phyloP scores from a whole-genome alignment of 2,329 filamentous ascomycete species.

The Colletotrichum kahawae region DNA sequence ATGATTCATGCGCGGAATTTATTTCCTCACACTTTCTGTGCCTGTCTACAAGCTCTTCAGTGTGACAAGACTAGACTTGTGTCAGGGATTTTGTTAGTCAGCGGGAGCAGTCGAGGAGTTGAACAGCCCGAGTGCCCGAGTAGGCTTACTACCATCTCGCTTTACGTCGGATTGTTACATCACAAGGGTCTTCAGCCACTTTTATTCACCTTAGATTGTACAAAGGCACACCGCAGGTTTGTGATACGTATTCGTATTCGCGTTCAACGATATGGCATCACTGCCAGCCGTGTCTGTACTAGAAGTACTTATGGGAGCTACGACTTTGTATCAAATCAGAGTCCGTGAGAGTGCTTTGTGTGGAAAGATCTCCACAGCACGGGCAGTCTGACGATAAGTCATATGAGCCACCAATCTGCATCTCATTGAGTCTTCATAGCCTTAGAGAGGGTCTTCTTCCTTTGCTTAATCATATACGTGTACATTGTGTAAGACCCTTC shows the following conservation, averaged over 20 bases:
- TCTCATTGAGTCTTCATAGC: neutral
- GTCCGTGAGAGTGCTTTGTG: neutral
- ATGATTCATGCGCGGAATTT: neutral
- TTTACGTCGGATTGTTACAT: neutral
- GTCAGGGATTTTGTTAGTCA: neutral
- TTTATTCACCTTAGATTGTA: neutral
- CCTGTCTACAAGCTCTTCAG: neutral
- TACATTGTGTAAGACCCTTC: conserved; percentile 75
- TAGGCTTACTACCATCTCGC: neutral
- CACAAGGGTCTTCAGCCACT: neutral
- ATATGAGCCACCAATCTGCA: neutral
- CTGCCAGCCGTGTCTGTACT: neutral
- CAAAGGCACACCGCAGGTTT: neutral
- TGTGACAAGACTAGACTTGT: neutral
- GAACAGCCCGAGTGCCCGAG: neutral
- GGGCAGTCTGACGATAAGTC: no score
- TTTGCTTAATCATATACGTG: conserved; percentile 92
- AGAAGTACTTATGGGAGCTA: neutral
- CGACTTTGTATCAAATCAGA: neutral
- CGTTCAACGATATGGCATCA: neutral
- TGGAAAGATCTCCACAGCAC: neutral
- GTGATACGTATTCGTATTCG: neutral
- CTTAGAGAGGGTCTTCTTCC: conserved; percentile 75
- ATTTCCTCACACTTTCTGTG: neutral
- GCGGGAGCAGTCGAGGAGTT: neutral